Evolutionary conservation across 2,329 filamentous ascomycete species (phyloP), one percentile per base, ranked within the genome.

Genomic region (Lanzia echinophila): DNA sequence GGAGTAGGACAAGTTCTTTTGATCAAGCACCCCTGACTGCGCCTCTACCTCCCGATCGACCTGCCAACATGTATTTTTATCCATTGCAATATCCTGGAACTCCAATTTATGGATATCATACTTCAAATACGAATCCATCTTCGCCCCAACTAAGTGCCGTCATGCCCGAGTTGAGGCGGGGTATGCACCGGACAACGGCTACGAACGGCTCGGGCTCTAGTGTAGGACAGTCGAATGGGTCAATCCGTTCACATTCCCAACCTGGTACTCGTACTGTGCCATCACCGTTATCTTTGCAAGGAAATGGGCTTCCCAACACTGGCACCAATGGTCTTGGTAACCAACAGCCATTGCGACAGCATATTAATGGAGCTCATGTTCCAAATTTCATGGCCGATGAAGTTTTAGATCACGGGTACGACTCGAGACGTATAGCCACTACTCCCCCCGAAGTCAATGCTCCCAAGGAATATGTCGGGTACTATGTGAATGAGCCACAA

Each of bases 241-340:
- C 79, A n/a, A 67, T 83, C 57, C 75, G 82, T 58, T 86, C 82
- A 24, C 82, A 86, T 64, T 85, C 82, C n/a, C 82, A 85, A 64
- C 82, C 82, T 22, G 81, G 82, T 2, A 77, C 79, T 22, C 60
- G 67, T 54, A 58, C 69, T 62, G 51, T 63, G 56, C 33, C 67
- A 69, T 54, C 66, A 60, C 65, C 54, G 53, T 63, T 53, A 63
- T 61, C 50, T 70, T 72, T 60, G 59, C 71, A 39, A 62, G 72
- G 20, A 70, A 70, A 46, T 47, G 72, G 70, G 12, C 61, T 71
- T 2, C 58, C 70, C 0, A 65, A 64, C 33, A 67, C 71, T 24
- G 39, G 46, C 15, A 13, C 47, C 10, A 52, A 52, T 51, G 33
- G 75, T 72, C 53, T 65, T 43, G 63, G 62, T 28, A 58, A 63